Evolutionary conservation across 2,329 filamentous ascomycete genomes (phyloP).

Genomic region (Ascochyta fabae): DNA sequence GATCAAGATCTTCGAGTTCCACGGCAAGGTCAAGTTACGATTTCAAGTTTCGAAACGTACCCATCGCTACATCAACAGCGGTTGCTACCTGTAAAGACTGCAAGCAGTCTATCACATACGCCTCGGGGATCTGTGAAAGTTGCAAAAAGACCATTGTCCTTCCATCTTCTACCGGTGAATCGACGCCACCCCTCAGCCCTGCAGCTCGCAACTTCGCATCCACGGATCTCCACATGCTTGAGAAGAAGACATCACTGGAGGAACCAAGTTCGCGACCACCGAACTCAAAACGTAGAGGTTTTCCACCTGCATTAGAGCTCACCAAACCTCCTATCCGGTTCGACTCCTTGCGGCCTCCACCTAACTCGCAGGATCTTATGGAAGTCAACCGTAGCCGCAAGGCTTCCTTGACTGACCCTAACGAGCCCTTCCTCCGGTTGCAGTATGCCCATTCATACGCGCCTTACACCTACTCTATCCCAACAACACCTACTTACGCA

Average conservation of each 20-base stretch:
- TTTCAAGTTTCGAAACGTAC: conserved; percentile 29
- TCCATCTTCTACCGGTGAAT: conserved; percentile 24
- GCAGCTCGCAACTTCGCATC: conserved; percentile 32
- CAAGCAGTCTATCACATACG: conserved; percentile 33
- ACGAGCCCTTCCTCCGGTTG: conserved; percentile 38
- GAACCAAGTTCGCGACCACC: conserved; percentile 21
- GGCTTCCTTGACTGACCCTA: conserved; percentile 38
- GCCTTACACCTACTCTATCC: conserved; percentile 19
- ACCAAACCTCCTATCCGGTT: conserved; percentile 39
- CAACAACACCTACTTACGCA: conserved; percentile 25
- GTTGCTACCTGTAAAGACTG: conserved; percentile 43
- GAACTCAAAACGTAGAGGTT: conserved; percentile 27
- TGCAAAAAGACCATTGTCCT: conserved; percentile 41
- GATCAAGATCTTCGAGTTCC: conserved; percentile 11
- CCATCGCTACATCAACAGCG: conserved; percentile 23
- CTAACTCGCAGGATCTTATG: conserved; percentile 13
- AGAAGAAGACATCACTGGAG: conserved; percentile 24
- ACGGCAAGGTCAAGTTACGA: conserved; percentile 34
- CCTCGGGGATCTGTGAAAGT: conserved; percentile 38
- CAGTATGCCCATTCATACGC: conserved; percentile 33
- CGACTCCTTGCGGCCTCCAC: conserved; percentile 38
- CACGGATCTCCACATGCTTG: conserved; percentile 28
- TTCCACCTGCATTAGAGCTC: conserved; percentile 28
- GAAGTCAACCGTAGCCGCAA: conserved; percentile 32
- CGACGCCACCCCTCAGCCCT: conserved; percentile 38